phyloP scores from a whole-genome alignment of 345 rosid species.

The Citropsis articulata region DNA sequence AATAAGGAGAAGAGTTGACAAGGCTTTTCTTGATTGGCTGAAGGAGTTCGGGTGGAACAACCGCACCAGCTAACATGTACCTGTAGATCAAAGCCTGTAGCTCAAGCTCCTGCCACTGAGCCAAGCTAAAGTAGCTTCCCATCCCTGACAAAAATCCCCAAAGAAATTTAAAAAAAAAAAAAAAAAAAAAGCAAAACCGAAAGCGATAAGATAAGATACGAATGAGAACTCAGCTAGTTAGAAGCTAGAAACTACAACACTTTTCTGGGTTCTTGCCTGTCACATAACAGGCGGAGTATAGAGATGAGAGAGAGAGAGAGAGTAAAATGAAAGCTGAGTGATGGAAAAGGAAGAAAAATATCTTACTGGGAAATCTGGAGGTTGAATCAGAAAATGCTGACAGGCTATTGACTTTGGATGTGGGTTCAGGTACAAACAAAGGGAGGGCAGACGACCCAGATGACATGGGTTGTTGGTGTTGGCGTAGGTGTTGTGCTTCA shows the following conservation, averaged over 20 bases:
- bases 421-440: slow-evolving; percentile 66
- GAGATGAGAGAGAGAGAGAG: neutral
- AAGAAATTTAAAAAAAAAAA: neutral
- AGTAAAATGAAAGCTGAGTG: neutral
- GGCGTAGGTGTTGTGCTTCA: slow-evolving; percentile 20
- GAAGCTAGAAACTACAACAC: neutral
- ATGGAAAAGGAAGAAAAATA: neutral
- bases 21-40: slow-evolving; percentile 84
- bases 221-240: neutral
- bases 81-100: slow-evolving; percentile 93
- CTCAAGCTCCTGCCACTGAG: slow-evolving; percentile 94
- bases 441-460: slow-evolving; percentile 58
- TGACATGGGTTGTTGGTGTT: slow-evolving; percentile 29
- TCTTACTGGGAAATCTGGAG: slow-evolving; percentile 53
- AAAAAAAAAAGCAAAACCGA: neutral
- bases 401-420: slow-evolving; percentile 45
- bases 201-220: neutral
- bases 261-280: neutral
- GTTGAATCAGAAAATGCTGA: slow-evolving; percentile 54
- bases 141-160: slow-evolving; percentile 40
- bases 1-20: slow-evolving; percentile 56
- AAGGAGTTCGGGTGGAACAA: slow-evolving; percentile 87
- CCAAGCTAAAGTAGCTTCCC: slow-evolving; percentile 77
- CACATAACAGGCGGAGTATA: no score
- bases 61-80: slow-evolving; percentile 83